Evolutionary conservation across 2,329 filamentous ascomycete genomes (phyloP).

Genomic region (Colletotrichum horii): DNA sequence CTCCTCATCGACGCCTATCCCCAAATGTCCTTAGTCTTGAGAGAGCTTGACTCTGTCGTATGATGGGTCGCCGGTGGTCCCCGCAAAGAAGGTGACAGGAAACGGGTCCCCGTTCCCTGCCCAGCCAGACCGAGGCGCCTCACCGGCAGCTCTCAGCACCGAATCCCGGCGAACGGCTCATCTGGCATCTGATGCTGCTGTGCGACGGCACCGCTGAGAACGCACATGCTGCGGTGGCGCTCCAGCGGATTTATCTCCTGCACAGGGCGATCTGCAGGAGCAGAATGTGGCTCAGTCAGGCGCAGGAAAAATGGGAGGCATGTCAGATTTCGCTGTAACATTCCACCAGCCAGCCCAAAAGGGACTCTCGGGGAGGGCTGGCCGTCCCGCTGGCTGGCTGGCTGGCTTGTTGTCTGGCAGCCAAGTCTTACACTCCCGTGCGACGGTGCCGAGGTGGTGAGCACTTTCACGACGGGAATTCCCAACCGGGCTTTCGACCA

Average conservation of each 20-base stretch:
- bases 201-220: not conserved
- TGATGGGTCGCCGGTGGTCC: not conserved
- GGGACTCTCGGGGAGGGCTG: not conserved
- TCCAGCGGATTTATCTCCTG: not conserved
- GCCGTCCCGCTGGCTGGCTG: not conserved
- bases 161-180: slow-evolving; percentile 7
- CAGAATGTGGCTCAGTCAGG: not conserved
- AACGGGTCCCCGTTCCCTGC: not conserved
- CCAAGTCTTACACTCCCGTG: slow-evolving; percentile 4
- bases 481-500: not conserved
- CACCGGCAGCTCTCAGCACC: slow-evolving; percentile 3
- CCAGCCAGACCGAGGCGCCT: slow-evolving; percentile 8
- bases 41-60: not conserved
- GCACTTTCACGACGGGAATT: not conserved
- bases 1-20: slow-evolving; percentile 3
- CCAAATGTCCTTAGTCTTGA: not conserved
- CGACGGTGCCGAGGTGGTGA: slow-evolving; percentile 8
- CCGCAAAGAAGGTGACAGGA: slow-evolving; percentile 3
- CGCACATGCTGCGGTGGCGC: not conserved
- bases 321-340: not conserved
- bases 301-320: not conserved
- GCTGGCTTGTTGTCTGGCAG: not conserved
- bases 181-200: slow-evolving; percentile 7
- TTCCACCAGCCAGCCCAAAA: not conserved
- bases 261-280: not conserved